phyloP scores from a whole-genome alignment of 208 protist genomes.

The Acanthamoeba polyphaga region DNA sequence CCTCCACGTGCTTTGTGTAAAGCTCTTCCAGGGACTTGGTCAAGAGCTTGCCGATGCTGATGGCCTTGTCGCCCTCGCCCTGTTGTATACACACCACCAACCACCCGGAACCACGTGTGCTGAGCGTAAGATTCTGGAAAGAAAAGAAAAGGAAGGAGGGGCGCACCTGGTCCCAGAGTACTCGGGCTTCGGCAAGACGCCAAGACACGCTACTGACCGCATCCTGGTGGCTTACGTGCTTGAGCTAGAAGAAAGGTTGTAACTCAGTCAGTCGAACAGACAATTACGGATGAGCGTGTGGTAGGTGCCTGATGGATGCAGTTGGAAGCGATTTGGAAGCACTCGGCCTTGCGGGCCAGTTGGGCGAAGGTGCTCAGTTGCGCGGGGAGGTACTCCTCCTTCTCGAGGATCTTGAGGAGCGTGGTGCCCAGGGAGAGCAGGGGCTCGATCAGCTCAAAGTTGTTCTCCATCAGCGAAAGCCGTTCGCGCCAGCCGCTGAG shows the following conservation, averaged over 20 bases:
- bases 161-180: conserved; percentile 55
- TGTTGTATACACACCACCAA: not conserved
- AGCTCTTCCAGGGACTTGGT: not conserved
- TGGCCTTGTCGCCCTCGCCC: conserved; percentile 67
- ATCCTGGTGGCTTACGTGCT: conserved; percentile 42
- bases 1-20: not conserved
- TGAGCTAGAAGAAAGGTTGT: conserved; percentile 1
- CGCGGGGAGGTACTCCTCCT: conserved; percentile 61
- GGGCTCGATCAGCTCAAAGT: conserved; percentile 72
- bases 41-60: conserved; percentile 33
- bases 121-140: no score
- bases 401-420: conserved; percentile 68
- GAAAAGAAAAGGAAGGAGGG: not conserved
- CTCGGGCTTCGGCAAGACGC: conserved; percentile 40
- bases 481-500: conserved; percentile 63
- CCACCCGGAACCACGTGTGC: not conserved
- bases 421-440: conserved; percentile 37
- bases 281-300: not conserved
- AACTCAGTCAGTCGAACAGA: not conserved
- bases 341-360: conserved; percentile 66
- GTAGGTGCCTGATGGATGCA: conserved; percentile 37
- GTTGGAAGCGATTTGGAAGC: conserved; percentile 73
- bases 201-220: not conserved
- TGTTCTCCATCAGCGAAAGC: conserved; percentile 73
- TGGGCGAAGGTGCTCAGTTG: conserved; percentile 64